Evolutionary conservation across 139 green algal species (phyloP).

Genomic region (Haematococcus lacustris): DNA sequence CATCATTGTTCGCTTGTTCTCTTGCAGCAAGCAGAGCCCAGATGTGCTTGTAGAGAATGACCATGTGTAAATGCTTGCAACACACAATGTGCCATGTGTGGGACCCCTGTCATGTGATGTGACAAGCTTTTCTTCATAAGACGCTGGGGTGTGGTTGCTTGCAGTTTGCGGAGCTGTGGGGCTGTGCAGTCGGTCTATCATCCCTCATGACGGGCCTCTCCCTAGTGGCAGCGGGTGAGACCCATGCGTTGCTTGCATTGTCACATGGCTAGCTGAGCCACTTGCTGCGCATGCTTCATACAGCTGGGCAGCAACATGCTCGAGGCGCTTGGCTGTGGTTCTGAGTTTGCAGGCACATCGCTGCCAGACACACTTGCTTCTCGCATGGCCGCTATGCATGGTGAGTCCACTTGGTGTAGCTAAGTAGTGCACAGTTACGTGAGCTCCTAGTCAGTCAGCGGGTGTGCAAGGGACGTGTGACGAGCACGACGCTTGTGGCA

Average conservation of each 20-base stretch:
- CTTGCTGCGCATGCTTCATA: background rate
- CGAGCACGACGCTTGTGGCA: too few relatives aligned
- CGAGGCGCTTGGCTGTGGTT: background rate
- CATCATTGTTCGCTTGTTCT: background rate
- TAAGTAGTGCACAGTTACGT: too few relatives aligned
- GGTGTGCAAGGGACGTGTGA: too few relatives aligned
- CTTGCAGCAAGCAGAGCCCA: background rate
- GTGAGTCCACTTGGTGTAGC: too few relatives aligned
- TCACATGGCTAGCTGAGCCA: background rate
- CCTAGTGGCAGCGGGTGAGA: conserved; percentile 11
- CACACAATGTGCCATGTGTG: background rate
- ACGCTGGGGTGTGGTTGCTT: background rate
- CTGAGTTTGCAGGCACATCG: conserved; percentile 18
- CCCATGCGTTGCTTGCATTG: background rate
- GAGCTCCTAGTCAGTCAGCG: too few relatives aligned
- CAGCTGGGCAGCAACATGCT: background rate
- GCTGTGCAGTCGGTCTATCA: conserved; percentile 18
- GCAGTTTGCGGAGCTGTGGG: conserved; percentile 11
- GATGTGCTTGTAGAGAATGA: background rate
- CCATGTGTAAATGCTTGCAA: background rate
- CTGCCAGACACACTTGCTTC: conserved; percentile 34
- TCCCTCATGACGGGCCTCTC: conserved; percentile 20
- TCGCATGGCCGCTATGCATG: conserved; percentile 23
- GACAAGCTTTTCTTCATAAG: background rate
- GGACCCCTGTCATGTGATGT: background rate